A percentile compares a stretch with the other conserved stretches of the same genome.
Conservation (phyloP, 805 yeast genomes). For the Candida silvicultrix region DNA sequence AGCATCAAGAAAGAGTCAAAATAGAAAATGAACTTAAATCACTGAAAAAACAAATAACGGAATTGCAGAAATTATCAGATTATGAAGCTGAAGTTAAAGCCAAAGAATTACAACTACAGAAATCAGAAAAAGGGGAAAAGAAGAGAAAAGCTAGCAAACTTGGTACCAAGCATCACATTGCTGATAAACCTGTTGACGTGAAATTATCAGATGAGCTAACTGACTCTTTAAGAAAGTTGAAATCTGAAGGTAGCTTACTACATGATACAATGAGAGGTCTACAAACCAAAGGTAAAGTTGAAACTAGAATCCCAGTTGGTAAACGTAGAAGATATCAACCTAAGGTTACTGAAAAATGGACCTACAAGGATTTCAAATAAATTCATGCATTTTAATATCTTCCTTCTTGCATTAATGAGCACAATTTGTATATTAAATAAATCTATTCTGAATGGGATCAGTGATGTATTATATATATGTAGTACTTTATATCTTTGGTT, state of each 20-base stretch:
- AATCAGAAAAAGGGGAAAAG: conserved; percentile 18
- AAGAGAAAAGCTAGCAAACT: conserved; percentile 28
- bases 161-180: conserved; percentile 41
- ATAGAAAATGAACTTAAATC: conserved; percentile 52
- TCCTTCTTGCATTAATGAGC: not conserved
- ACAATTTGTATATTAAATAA: conserved; percentile 3
- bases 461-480: not conserved
- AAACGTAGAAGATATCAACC: conserved; percentile 62
- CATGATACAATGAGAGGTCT: conserved; percentile 76
- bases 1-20: conserved; percentile 51
- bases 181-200: conserved; percentile 52
- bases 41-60: conserved; percentile 53
- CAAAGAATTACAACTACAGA: conserved; percentile 7
- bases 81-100: conserved; percentile 23
- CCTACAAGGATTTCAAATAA: conserved; percentile 79
- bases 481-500: not conserved
- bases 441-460: not conserved
- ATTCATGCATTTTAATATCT: not conserved
- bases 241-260: conserved; percentile 85
- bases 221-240: conserved; percentile 75
- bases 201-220: conserved; percentile 85
- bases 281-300: conserved; percentile 83
- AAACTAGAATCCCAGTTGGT: conserved; percentile 65
- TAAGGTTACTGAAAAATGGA: conserved; percentile 87
- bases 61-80: conserved; percentile 43